These are phyloP conservation scores for Nicotiana knightiana DNA, from an alignment of 257 asterid genomes.

Conservation along the genomic window DNA sequence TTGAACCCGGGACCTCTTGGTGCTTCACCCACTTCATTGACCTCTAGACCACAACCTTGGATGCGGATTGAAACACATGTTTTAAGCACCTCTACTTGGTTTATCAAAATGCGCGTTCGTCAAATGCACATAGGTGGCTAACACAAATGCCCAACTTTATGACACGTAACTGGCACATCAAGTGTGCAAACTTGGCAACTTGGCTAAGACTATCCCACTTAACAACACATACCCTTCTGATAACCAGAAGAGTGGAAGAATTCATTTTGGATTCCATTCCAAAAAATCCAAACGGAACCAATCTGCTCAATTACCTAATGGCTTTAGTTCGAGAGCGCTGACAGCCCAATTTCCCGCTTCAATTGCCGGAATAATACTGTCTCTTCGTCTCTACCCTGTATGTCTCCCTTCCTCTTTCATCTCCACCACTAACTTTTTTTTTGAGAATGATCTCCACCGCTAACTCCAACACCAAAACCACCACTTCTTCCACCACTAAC, in stretches of 20 bases:
- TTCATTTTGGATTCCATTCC: not conserved
- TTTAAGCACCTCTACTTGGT: not conserved
- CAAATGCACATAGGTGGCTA: not conserved
- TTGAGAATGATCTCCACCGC: not conserved
- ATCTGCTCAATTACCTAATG: constrained; percentile 22
- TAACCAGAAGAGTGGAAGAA: not conserved
- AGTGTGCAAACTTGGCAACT: not conserved
- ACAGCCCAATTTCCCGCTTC: constrained; percentile 67
- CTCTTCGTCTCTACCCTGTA: constrained; percentile 58
- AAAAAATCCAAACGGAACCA: constrained; percentile 7
- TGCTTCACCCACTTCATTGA: no score
- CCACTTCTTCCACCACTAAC: constrained; percentile 11
- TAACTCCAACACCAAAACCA: constrained; percentile 10
- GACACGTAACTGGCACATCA: not conserved
- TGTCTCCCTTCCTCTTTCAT: constrained; percentile 38
- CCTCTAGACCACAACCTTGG: no score
- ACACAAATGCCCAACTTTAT: not conserved
- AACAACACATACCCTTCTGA: not conserved
- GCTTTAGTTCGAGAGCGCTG: constrained; percentile 72
- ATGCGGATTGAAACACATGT: not conserved
- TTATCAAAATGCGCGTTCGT: not conserved
- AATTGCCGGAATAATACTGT: constrained; percentile 47
- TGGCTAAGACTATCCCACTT: not conserved
- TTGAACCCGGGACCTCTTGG: no score
- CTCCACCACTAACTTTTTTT: constrained; percentile 12